These are phyloP conservation scores for Chrysoporthe deuterocubensis DNA, from an alignment of 2,329 filamentous ascomycete genomes.

Conservation along the genomic window DNA sequence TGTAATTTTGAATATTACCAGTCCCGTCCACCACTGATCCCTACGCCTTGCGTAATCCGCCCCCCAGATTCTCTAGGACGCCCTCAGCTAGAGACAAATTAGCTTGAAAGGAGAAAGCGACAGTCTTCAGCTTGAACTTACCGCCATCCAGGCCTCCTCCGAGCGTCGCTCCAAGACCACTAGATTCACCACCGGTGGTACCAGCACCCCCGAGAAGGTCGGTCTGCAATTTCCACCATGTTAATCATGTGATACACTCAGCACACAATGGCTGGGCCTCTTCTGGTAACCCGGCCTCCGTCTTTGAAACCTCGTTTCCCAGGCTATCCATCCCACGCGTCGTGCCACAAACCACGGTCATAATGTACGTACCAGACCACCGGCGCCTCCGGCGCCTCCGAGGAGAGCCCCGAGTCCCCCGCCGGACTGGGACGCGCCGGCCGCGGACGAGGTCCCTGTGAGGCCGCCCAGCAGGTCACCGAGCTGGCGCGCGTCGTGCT, in stretches of 20 bases:
- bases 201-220: conserved; percentile 16
- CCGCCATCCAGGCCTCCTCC: conserved; percentile 13
- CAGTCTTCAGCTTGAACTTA: not conserved
- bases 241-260: not conserved
- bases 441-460: not conserved
- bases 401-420: not conserved
- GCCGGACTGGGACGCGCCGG: not conserved
- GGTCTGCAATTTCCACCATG: not conserved
- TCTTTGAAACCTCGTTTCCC: not conserved
- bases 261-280: not conserved
- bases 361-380: conserved; percentile 6
- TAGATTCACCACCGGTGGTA: conserved; percentile 7
- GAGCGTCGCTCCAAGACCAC: conserved; percentile 5
- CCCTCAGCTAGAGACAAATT: conserved; percentile 3
- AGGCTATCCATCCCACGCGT: not conserved
- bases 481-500: conserved; percentile 17
- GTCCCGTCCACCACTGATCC: not conserved
- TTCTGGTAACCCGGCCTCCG: not conserved
- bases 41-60: not conserved
- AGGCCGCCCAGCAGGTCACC: conserved; percentile 13
- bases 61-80: not conserved
- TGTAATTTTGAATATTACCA: not conserved
- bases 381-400: conserved; percentile 5
- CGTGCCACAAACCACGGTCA: not conserved
- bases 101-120: not conserved